Conservation (phyloP, 106 monocot species). For the Dendrobium chrysotoxum region DNA sequence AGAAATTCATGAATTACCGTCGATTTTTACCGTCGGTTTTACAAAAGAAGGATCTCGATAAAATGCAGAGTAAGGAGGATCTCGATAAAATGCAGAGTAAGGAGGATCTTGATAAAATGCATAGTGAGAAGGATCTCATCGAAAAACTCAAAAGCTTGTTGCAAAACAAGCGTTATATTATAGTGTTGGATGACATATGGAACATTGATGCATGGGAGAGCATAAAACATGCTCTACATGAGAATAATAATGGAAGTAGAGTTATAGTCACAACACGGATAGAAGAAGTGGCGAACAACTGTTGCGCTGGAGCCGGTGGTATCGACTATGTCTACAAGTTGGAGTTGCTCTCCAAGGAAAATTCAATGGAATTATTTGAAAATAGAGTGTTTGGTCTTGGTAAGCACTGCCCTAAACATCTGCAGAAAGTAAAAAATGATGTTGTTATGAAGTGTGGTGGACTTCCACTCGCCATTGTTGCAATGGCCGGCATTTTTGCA, state of each 20-base stretch:
- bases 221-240: too few relatives aligned
- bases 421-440: neutral
- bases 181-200: too few relatives aligned
- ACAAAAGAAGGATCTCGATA: too few relatives aligned
- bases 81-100: too few relatives aligned
- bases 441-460: neutral
- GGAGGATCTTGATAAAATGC: too few relatives aligned
- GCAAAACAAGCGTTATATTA: constrained; percentile 13
- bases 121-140: neutral
- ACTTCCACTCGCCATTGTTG: too few relatives aligned
- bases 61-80: too few relatives aligned
- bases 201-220: too few relatives aligned
- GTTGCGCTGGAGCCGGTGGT: neutral
- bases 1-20: too few relatives aligned
- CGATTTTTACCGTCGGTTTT: too few relatives aligned
- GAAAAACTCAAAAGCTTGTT: neutral
- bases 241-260: constrained; percentile 13
- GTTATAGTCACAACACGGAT: too few relatives aligned
- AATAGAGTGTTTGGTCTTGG: neutral
- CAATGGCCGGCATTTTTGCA: too few relatives aligned
- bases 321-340: neutral
- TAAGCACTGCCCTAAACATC: neutral
- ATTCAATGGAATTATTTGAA: constrained; percentile 19
- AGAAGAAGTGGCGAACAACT: constrained; percentile 2
- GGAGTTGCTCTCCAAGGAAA: constrained; percentile 2